Evolutionary conservation across 306 rosid genomes (phyloP).

Genomic region (Alnus rubra): DNA sequence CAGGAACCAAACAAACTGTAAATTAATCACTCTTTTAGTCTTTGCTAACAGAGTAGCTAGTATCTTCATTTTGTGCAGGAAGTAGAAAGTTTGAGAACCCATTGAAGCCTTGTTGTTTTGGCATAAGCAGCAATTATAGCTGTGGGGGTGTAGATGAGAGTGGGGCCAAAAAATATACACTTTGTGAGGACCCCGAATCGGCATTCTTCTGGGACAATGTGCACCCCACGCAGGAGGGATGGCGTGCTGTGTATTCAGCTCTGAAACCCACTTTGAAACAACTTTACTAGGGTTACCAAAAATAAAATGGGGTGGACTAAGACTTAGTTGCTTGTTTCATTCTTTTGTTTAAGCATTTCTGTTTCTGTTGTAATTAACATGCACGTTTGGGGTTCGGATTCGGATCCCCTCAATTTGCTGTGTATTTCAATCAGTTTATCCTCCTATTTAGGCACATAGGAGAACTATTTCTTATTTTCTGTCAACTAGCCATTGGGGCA

Average conservation of each 20-base stretch:
- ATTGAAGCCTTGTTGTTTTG: slow-evolving; percentile 75
- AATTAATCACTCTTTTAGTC: too few species aligned
- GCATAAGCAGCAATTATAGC: slow-evolving; percentile 40
- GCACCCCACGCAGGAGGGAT: slow-evolving; percentile 83
- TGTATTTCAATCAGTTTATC: too few species aligned
- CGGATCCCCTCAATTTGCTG: too few species aligned
- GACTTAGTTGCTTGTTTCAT: too few species aligned
- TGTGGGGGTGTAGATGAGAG: slow-evolving; percentile 66
- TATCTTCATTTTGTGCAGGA: slow-evolving; percentile 9
- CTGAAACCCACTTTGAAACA: slow-evolving; percentile 36
- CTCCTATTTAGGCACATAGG: too few species aligned
- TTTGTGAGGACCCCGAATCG: slow-evolving; percentile 60
- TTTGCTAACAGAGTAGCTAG: too few species aligned
- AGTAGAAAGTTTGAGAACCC: slow-evolving; percentile 43
- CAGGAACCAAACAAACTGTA: not conserved
- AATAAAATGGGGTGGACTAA: not conserved
- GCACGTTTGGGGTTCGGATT: not conserved
- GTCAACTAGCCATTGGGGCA: too few species aligned
- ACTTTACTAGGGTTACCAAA: slow-evolving; percentile 6
- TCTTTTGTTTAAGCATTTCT: not conserved
- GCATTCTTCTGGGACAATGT: slow-evolving; percentile 86
- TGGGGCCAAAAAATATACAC: slow-evolving; percentile 52
- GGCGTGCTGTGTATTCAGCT: slow-evolving; percentile 68
- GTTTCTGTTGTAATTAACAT: not conserved
- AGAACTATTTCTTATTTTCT: too few species aligned